Base-by-base conservation (phyloP, 495 filamentous ascomycete species). In the Ramalina intermedia region DNA sequence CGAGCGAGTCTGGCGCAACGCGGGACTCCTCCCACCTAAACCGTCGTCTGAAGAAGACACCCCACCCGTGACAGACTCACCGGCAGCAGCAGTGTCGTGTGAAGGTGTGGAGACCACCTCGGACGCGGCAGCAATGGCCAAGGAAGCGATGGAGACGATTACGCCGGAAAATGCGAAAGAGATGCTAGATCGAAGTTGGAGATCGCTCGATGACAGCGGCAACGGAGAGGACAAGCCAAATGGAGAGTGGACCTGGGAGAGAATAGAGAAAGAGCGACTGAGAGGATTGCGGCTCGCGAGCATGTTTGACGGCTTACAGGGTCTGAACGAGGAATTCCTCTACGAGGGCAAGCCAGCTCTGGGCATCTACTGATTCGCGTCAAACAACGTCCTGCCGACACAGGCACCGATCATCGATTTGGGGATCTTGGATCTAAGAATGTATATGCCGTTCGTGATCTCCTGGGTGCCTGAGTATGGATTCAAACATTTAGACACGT, bases 1-100 rank as follows among this genome's bases (percentile, higher is more conserved):
- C 5, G 87, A 90, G 61, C 67, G 83, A 27, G 71, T 91, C 13
- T 68, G 96, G 13, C 66, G 73, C 40, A 72, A 79, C 37, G 76
- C 76, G 36, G 77, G 77, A 11, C 65, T 94, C 58, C 66, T 96
- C 16, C 84, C 84, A 2, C 60, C 53, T n/a, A 67, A 66, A 38
- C 73, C 75, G 0, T 49, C 42, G 24, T 49, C 43, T 21, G 50
- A 55, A 12, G 41, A 37, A 24, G 36, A 51, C 14, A 57, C 49
- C 6, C 50, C 36, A 8, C 48, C 43, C 0, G n/a, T 36, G 18
- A 39, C 16, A 0, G 36, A 36, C 6, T 29, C 51, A 21, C 27
- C 40, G 11, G 43, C 37, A 3, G 43, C 29, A 1, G 53, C 50
- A 11, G 50, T 50, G 3, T 18, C 17, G 6, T 8, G 16, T 14